Evolutionary conservation across 2,329 filamentous ascomycete genomes (phyloP).

Genomic region (Nemania sp.): DNA sequence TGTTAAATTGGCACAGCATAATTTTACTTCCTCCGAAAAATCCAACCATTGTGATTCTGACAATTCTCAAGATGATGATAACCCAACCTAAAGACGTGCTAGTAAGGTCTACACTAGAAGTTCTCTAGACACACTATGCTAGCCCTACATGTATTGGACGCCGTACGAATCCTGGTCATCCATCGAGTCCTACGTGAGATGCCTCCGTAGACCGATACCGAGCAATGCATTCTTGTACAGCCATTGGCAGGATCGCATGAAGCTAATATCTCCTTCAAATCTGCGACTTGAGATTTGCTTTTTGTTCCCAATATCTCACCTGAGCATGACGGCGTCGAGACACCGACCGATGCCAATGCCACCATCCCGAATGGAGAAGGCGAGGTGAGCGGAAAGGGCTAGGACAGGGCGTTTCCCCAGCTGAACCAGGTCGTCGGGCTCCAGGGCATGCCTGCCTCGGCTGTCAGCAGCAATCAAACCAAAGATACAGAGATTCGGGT

Average conservation of each 20-base stretch:
- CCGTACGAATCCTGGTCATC: constrained; percentile 17
- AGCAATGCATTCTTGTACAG: background rate
- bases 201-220: background rate
- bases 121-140: background rate
- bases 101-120: constrained; percentile 12
- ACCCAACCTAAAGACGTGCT: background rate
- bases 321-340: constrained; percentile 15
- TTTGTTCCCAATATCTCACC: constrained; percentile 10
- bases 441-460: constrained; percentile 19
- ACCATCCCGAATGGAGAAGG: constrained; percentile 31
- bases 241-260: background rate
- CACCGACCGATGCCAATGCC: background rate
- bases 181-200: constrained; percentile 6
- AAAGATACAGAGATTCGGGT: constrained; percentile 9
- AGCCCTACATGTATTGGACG: constrained; percentile 6
- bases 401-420: constrained; percentile 31
- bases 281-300: constrained; percentile 31
- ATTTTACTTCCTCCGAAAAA: background rate
- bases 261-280: constrained; percentile 13
- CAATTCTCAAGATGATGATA: constrained; percentile 10
- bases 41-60: constrained; percentile 8
- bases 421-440: constrained; percentile 39
- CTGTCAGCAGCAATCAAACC: constrained; percentile 20
- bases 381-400: constrained; percentile 26
- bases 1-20: background rate